Percentiles rank a stretch among this genome's conserved stretches.
Conservation (phyloP, 2,329 filamentous ascomycete species). For the Verticillium tricorpus region DNA sequence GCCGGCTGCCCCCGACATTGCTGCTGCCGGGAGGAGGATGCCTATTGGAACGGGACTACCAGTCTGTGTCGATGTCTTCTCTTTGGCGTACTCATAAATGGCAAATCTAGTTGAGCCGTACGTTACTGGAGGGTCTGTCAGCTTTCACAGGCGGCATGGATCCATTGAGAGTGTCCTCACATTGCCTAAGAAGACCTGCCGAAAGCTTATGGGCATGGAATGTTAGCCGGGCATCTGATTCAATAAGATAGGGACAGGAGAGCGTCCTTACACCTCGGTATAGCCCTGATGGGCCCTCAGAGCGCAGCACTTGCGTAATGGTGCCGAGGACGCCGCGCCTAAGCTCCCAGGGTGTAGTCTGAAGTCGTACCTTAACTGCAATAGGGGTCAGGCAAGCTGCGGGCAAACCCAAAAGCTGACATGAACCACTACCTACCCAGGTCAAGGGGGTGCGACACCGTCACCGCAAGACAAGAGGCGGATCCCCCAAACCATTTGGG, state of each 20-base stretch:
- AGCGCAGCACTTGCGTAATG: background rate
- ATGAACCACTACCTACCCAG: background rate
- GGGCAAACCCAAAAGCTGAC: too few species aligned
- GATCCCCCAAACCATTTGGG: constrained; percentile 1
- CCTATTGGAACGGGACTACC: background rate
- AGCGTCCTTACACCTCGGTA: background rate
- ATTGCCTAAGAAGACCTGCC: background rate
- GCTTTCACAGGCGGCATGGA: background rate
- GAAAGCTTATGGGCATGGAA: background rate
- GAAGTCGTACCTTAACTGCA: background rate
- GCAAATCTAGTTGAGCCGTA: background rate
- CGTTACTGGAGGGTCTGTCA: background rate
- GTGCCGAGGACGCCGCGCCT: background rate
- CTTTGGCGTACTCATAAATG: background rate
- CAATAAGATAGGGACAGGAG: too few species aligned
- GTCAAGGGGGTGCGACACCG: background rate
- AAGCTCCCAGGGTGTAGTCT: background rate
- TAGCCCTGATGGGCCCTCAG: background rate
- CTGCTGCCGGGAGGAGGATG: background rate
- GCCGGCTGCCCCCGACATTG: background rate
- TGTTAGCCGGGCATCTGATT: background rate
- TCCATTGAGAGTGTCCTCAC: background rate
- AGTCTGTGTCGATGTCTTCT: background rate
- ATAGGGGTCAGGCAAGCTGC: background rate
- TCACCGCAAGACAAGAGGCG: background rate